Evolutionary conservation across 352 stramenopile species (phyloP).

Genomic region (Phytophthora aleatoria): DNA sequence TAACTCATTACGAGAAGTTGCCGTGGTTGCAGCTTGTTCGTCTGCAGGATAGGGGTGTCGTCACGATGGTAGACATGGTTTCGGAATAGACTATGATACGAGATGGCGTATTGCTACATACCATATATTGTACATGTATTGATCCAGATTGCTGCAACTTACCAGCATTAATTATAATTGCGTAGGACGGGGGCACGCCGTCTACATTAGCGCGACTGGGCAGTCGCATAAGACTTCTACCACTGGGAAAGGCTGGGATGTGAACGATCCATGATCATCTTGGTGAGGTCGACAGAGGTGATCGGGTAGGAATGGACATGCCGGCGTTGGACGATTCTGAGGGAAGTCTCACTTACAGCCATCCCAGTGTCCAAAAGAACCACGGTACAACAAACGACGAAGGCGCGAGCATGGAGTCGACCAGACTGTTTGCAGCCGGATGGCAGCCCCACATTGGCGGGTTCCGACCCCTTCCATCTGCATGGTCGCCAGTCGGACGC

Average conservation of each 20-base stretch:
- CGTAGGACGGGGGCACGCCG: no score
- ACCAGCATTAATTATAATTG: no score
- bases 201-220: no score
- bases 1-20: not conserved
- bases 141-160: no score
- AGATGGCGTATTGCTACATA: no score
- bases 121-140: no score
- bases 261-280: not conserved
- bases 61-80: not conserved
- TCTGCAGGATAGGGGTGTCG: not conserved
- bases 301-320: not conserved
- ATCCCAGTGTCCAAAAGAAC: not conserved
- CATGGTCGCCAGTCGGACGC: slow-evolving; percentile 17
- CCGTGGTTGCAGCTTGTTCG: not conserved
- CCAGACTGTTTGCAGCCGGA: slow-evolving; percentile 2
- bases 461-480: slow-evolving; percentile 16
- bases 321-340: not conserved
- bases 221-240: not conserved
- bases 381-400: not conserved
- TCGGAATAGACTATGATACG: not conserved
- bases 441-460: slow-evolving; percentile 12
- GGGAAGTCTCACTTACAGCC: not conserved
- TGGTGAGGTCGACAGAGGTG: not conserved
- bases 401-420: not conserved
- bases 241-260: not conserved